Evolutionary conservation across 352 stramenopile genomes (phyloP), one percentile per base, ranked within the genome.

Genomic region (Pythium dissotocum): DNA sequence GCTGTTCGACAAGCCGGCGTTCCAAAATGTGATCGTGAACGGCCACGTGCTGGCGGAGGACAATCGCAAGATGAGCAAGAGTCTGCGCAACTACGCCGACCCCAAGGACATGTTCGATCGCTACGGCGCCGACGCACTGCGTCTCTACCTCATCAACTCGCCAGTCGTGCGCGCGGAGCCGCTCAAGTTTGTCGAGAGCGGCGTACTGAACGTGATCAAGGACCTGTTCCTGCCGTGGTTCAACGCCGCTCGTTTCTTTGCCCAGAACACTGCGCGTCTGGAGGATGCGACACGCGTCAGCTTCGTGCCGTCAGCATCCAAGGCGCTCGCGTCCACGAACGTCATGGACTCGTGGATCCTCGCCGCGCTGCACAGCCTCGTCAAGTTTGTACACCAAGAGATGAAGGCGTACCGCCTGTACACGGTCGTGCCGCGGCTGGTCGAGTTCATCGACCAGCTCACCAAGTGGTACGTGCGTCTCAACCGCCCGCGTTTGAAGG

Each of bases 391-490:
- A 49, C 87, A 98, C 68, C 66, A 89, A 38, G 98, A 99, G 85
- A 99, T 99, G 98, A 81, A 82, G 46, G 97, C 95, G 6, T 99
- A 99, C 82, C 94, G 98, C 63, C 83, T 99, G 51, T 99, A 99
- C 89, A 99, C 98, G 58, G 98, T 99, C 58, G 92, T 99, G 76
- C 97, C 97, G 16, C 92, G 94, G 60, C 88, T 99, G 33, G 94
- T 99, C 14, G 88, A 90, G 65, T 99, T 99, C 74, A 98, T 99
- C 53, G 94, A 98, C 30, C 90, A 99, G 76, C 89, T 99, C 26
- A 99, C 98, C 36, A 99, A 99, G 84, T 99, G 97, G 97, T 99
- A 99, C 80, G 96, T 99, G 42, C 95, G 98, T 46, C 84, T 99
- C 21, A 99, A 99, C 85, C 94, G 98, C 48, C 89, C 95, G 62